These are phyloP conservation scores for Kodamaea alishanica DNA, from an alignment of 1,139 yeast species.

Conservation along the genomic window DNA sequence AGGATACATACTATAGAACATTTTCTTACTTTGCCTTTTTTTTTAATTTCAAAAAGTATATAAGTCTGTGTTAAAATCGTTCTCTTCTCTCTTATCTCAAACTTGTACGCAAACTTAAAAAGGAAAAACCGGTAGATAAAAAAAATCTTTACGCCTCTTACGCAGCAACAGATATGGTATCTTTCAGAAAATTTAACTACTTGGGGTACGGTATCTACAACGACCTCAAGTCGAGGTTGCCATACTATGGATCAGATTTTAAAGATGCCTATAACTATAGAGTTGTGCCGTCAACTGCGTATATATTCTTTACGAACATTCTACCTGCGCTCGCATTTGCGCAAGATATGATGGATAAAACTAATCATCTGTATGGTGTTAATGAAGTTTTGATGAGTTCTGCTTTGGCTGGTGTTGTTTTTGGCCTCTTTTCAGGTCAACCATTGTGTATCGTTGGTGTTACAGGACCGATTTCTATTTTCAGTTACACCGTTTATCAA, in stretches of 20 bases:
- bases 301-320: conserved; percentile 82
- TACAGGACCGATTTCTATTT: conserved; percentile 90
- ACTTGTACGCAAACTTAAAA: too few relatives aligned
- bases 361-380: conserved; percentile 82
- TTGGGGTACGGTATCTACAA: conserved; percentile 54
- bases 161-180: conserved; percentile 4
- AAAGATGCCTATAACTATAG: conserved; percentile 80
- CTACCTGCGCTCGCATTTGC: conserved; percentile 96
- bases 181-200: conserved; percentile 15
- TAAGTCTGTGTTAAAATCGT: too few relatives aligned
- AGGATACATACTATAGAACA: too few relatives aligned
- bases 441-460: conserved; percentile 97
- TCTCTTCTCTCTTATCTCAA: too few relatives aligned
- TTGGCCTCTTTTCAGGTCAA: conserved; percentile 84
- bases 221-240: conserved; percentile 56
- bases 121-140: too few relatives aligned
- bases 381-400: conserved; percentile 82
- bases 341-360: conserved; percentile 92
- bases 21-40: too few relatives aligned
- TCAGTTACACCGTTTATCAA: conserved; percentile 87
- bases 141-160: not conserved
- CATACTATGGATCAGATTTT: conserved; percentile 75
- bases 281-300: conserved; percentile 81
- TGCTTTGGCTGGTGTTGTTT: conserved; percentile 85
- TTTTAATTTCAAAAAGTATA: too few relatives aligned